Conservation (phyloP, 176 grass and related monocot genomes). For the Tillandsia fasciculata region DNA sequence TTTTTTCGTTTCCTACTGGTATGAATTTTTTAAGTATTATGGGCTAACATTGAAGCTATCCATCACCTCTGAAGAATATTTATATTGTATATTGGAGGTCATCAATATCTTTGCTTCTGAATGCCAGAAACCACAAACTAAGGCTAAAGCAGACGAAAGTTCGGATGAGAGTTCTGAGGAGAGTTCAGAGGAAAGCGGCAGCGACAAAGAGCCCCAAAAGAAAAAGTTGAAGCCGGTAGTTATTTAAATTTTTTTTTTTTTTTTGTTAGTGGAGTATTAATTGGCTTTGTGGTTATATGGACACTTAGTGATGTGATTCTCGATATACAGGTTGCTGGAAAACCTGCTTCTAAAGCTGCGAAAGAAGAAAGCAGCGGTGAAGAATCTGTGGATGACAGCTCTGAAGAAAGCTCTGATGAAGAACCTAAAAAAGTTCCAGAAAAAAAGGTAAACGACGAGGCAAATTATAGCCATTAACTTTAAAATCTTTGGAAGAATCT, state of each 20-base stretch:
- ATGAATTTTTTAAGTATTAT: no score
- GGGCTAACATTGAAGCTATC: no score
- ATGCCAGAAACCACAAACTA: conserved; percentile 10
- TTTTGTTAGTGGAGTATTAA: background rate
- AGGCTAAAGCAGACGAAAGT: conserved; percentile 10
- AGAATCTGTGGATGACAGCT: conserved; percentile 31
- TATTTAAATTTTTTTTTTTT: background rate
- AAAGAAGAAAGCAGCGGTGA: conserved; percentile 43
- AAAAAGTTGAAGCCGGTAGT: conserved; percentile 58
- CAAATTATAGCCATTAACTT: background rate
- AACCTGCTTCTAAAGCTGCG: conserved; percentile 16
- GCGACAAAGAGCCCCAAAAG: conserved; percentile 44
- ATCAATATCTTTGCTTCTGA: no score
- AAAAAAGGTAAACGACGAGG: conserved; percentile 18
- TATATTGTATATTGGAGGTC: no score
- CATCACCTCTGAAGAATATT: no score
- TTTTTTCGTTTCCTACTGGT: no score
- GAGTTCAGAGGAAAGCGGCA: conserved; percentile 25
- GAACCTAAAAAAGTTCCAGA: conserved; percentile 24
- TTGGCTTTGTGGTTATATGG: background rate
- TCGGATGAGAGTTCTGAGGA: conserved; percentile 25
- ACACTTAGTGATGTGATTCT: background rate
- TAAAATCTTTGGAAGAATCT: background rate
- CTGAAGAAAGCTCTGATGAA: conserved; percentile 31
- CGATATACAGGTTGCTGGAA: conserved; percentile 16